Base-by-base conservation (phyloP, 176 grass and related monocot genomes). In the Neostapfia colusana region DNA sequence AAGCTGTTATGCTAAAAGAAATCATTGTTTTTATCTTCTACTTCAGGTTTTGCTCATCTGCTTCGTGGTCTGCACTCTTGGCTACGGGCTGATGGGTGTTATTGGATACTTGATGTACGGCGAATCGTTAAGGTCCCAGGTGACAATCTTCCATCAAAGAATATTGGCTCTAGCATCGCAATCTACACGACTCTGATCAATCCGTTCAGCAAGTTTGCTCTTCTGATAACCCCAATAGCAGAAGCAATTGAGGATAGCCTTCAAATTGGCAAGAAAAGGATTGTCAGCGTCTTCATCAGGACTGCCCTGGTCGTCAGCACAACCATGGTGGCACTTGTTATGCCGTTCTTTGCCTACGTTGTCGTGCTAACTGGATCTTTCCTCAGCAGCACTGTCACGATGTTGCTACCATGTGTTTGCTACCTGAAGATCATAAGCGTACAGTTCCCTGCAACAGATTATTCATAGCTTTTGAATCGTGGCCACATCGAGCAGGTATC, bases 61-160 rank as follows among this genome's bases (percentile, higher is more conserved):
- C 49, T 97, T 97, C 69, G 41, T 72, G 31, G 50, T 93, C 65
- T 90, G 88, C 81, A 89, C 90, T 28, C 12, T 97, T 46, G 88
- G 71, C 37, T 93, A 93, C 6, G 93, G 83, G 20, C 36, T 93
- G 7, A 93, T 87, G 71, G 90, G 90, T 10, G 31, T 85, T 36
- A 45, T 93, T 1, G 93, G 93, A 76, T 97, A 97, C 84, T 69
- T 91, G 69, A 97, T 97, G 93, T 97, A 85, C 27, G 93, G 93
- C 1, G 18, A 82, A 37, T 82, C 86, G 6, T 34, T 93, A 24
- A 63, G 70, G 34, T 97, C 93, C 20, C 93, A 97, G 25, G 87
- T 97, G 54, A 97, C 90, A 93, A 97, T 67, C 90, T 97, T 16
- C 86, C 88, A 24, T 55, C 86, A 4, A 78, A 76, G 25, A 83